Conservation (phyloP, 2,329 filamentous ascomycete genomes). For the Cyphellophora attinorum region DNA sequence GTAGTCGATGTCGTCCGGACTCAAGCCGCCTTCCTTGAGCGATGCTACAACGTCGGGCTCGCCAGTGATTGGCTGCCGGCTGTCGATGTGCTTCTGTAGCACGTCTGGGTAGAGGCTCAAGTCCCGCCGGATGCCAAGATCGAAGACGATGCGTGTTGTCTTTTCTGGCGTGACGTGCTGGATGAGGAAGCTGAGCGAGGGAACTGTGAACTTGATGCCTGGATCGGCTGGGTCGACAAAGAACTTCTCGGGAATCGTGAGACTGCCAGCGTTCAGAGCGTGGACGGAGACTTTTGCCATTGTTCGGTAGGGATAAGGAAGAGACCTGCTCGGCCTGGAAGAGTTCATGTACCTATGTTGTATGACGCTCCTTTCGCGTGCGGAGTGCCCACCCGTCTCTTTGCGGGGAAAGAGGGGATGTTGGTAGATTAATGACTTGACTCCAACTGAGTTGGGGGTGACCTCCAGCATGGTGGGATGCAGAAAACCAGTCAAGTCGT, state of each 20-base stretch:
- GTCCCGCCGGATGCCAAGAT: constrained; percentile 23
- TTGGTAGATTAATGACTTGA: too few species aligned
- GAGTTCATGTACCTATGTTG: too few species aligned
- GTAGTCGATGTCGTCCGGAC: constrained; percentile 29
- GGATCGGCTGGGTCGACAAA: constrained; percentile 19
- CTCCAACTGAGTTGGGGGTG: too few species aligned
- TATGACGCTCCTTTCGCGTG: too few species aligned
- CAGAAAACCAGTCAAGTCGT: too few species aligned
- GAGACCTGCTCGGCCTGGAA: too few species aligned
- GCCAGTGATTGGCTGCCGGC: constrained; percentile 18
- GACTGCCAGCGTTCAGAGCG: constrained; percentile 23
- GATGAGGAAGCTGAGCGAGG: constrained; percentile 45
- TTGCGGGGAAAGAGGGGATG: too few species aligned
- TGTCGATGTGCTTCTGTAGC: constrained; percentile 18
- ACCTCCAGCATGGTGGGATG: too few species aligned
- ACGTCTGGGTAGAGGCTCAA: constrained; percentile 15
- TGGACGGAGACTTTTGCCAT: constrained; percentile 3
- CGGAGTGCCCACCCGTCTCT: too few species aligned
- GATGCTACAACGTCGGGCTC: constrained; percentile 22
- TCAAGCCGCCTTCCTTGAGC: constrained; percentile 26
- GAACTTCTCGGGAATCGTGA: constrained; percentile 10
- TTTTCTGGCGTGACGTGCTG: constrained; percentile 15
- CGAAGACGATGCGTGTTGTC: constrained; percentile 19
- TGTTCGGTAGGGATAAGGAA: too few species aligned
- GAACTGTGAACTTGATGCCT: constrained; percentile 31